Percentiles rank a stretch among this genome's conserved stretches.
Evolutionary conservation across 306 rosid species (phyloP).

Genomic region (Oemleria cerasiformis): DNA sequence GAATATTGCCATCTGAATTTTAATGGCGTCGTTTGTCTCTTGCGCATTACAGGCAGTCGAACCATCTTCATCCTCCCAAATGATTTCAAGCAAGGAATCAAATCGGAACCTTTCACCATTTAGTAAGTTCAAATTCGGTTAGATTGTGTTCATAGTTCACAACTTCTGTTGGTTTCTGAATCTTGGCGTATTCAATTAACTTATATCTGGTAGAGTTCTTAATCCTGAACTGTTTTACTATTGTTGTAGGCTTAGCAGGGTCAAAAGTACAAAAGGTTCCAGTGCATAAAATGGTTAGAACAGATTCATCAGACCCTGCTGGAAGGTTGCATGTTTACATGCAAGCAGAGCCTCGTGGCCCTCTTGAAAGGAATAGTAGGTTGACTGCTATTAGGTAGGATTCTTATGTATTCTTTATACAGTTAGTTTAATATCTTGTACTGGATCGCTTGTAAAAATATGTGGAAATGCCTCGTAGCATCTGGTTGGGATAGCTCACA

Average conservation of each 20-base stretch:
- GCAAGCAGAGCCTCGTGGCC: constrained; percentile 47
- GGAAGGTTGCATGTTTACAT: constrained; percentile 87
- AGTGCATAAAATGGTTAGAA: constrained; percentile 76
- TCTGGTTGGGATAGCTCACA: neutral
- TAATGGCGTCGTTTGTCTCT: constrained; percentile 17
- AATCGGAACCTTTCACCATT: constrained; percentile 39
- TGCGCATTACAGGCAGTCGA: constrained; percentile 44
- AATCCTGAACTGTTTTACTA: neutral
- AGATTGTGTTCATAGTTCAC: constrained; percentile 21
- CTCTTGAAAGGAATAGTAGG: constrained; percentile 41
- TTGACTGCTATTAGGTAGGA: constrained; percentile 77
- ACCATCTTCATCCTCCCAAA: constrained; percentile 42
- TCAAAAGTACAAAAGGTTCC: constrained; percentile 77
- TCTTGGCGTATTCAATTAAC: constrained; percentile 8
- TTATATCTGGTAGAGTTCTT: neutral
- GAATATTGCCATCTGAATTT: constrained; percentile 20
- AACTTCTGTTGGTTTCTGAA: constrained; percentile 18
- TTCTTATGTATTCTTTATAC: constrained; percentile 9
- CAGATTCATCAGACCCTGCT: constrained; percentile 82
- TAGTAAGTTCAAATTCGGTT: constrained; percentile 34
- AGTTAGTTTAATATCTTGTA: neutral
- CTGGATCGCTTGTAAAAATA: no score
- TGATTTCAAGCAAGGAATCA: constrained; percentile 37
- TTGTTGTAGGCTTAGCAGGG: constrained; percentile 38
- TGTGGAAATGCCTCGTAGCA: no score